A percentile compares a stretch with the other conserved stretches of the same genome.
Conservation (phyloP, 2,329 filamentous ascomycete genomes). For the Leptographium flavum region DNA sequence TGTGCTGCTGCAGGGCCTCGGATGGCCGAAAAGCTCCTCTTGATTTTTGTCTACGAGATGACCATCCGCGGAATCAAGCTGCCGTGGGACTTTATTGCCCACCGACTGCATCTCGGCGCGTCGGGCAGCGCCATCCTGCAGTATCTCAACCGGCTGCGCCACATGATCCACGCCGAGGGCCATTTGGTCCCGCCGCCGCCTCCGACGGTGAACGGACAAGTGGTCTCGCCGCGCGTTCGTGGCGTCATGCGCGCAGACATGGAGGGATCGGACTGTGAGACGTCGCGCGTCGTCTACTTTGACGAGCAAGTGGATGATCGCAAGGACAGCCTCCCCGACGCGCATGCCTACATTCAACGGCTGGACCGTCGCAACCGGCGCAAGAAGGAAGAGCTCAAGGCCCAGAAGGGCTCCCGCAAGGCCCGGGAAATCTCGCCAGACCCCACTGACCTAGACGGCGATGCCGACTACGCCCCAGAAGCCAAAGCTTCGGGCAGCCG, state of each 20-base stretch:
- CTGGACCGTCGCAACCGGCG: background rate
- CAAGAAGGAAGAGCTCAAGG: background rate
- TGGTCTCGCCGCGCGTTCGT: slow-evolving; percentile 16
- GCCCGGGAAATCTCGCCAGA: slow-evolving; percentile 1
- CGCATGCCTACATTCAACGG: background rate
- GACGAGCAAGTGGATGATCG: slow-evolving; percentile 19
- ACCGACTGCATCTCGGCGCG: slow-evolving; percentile 26
- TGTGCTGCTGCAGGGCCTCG: slow-evolving; percentile 21
- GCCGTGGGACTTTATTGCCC: slow-evolving; percentile 25
- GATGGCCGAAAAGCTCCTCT: slow-evolving; percentile 30
- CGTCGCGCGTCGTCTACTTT: slow-evolving; percentile 18
- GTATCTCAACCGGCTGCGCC: slow-evolving; percentile 21
- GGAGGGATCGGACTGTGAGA: slow-evolving; percentile 12
- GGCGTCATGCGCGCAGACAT: slow-evolving; percentile 18
- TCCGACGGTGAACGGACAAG: slow-evolving; percentile 13
- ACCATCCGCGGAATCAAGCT: slow-evolving; percentile 17
- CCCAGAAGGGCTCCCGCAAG: background rate
- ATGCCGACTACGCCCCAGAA: slow-evolving; percentile 7
- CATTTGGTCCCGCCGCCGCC: slow-evolving; percentile 24
- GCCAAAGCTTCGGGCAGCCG: background rate
- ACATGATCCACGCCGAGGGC: slow-evolving; percentile 22
- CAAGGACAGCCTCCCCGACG: slow-evolving; percentile 17
- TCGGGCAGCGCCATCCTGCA: slow-evolving; percentile 24
- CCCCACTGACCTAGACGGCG: slow-evolving; percentile 6
- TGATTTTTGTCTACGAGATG: slow-evolving; percentile 27